phyloP scores from a whole-genome alignment of 2,329 filamentous ascomycete genomes.

The Volutella citrinella region DNA sequence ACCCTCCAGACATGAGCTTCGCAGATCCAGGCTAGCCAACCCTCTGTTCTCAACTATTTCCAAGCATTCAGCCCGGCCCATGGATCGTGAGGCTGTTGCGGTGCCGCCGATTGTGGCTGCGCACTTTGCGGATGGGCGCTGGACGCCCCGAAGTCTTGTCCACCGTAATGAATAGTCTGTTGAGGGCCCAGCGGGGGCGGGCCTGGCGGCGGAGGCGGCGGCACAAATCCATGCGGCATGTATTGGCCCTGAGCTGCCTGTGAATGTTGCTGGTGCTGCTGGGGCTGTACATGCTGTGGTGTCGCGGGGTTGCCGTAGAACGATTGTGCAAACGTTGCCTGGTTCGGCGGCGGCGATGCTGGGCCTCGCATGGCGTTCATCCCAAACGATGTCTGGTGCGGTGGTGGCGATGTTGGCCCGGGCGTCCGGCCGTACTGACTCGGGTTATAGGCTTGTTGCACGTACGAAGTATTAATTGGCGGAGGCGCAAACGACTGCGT shows the following conservation, averaged over 20 bases:
- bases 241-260: conserved; percentile 43
- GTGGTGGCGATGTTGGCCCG: conserved; percentile 59
- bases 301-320: no score
- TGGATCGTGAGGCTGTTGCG: conserved; percentile 44
- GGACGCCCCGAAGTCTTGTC: conserved; percentile 31
- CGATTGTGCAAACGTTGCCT: conserved; percentile 43
- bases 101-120: conserved; percentile 28
- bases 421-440: conserved; percentile 57
- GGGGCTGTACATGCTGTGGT: no score
- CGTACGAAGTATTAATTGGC: conserved; percentile 42
- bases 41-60: no score
- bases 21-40: no score
- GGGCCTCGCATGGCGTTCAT: conserved; percentile 38
- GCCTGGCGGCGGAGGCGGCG: conserved; percentile 61
- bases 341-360: conserved; percentile 57
- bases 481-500: conserved; percentile 31
- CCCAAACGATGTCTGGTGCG: conserved; percentile 54
- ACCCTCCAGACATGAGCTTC: no score
- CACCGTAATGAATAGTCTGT: conserved; percentile 57
- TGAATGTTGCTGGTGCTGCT: no score
- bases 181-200: conserved; percentile 61
- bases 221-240: conserved; percentile 57
- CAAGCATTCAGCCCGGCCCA: conserved; percentile 53
- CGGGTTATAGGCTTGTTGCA: conserved; percentile 55
- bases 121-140: conserved; percentile 30